Percentiles rank a stretch among this genome's conserved stretches.
Evolutionary conservation across 2,329 filamentous ascomycete genomes (phyloP).

Genomic region (Hypoxylon sp.): DNA sequence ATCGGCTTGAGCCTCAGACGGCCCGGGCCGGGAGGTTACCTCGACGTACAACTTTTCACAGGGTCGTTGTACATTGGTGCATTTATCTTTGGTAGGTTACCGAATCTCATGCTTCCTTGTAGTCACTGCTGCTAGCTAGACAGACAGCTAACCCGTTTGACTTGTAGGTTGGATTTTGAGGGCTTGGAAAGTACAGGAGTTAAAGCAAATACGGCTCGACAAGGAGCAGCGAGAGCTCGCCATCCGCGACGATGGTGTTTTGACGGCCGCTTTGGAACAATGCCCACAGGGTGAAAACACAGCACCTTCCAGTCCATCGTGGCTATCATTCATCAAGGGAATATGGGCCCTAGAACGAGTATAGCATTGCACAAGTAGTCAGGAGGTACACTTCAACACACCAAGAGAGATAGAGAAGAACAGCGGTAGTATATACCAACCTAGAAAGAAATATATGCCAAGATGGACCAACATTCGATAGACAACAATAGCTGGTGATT

Average conservation of each 20-base stretch:
- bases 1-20: slow-evolving; percentile 66
- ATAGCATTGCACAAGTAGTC: slow-evolving; percentile 5
- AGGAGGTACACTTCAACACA: too few species aligned
- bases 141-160: slow-evolving; percentile 2
- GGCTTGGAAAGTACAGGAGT: slow-evolving; percentile 53
- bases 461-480: not conserved
- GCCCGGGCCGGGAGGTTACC: slow-evolving; percentile 54
- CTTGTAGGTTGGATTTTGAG: slow-evolving; percentile 51
- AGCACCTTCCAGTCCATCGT: slow-evolving; percentile 26
- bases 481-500: not conserved
- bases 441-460: not conserved
- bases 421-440: not conserved
- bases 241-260: slow-evolving; percentile 39
- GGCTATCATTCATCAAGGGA: slow-evolving; percentile 35
- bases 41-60: slow-evolving; percentile 64
- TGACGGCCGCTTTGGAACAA: slow-evolving; percentile 27
- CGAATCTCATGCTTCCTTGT: not conserved
- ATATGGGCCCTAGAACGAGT: slow-evolving; percentile 41
- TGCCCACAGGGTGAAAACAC: slow-evolving; percentile 26
- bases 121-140: not conserved
- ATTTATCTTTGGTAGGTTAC: slow-evolving; percentile 53
- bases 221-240: slow-evolving; percentile 43
- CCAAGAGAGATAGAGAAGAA: too few species aligned
- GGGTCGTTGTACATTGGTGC: slow-evolving; percentile 67
- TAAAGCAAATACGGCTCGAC: slow-evolving; percentile 44